A percentile compares a stretch with the other conserved stretches of the same genome.
Evolutionary conservation across 2,329 filamentous ascomycete species (phyloP).

Genomic region (Colletotrichum coccodes): DNA sequence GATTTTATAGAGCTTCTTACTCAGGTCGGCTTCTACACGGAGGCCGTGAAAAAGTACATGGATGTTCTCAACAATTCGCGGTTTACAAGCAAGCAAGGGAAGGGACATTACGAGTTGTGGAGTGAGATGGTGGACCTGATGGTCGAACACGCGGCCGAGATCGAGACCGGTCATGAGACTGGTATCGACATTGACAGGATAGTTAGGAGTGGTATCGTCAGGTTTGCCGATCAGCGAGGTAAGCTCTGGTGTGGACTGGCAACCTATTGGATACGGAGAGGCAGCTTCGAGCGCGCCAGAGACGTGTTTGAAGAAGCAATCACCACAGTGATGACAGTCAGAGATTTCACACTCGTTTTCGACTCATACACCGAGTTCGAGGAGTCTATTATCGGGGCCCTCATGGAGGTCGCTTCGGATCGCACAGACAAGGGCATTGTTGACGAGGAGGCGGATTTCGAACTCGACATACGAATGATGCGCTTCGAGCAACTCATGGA

Average conservation of each 20-base stretch:
- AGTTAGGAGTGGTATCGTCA: constrained; percentile 88
- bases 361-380: constrained; percentile 98
- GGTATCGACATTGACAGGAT: constrained; percentile 93
- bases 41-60: constrained; percentile 92
- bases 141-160: constrained; percentile 87
- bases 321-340: constrained; percentile 97
- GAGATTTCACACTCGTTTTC: constrained; percentile 96
- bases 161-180: constrained; percentile 82
- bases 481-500: constrained; percentile 99
- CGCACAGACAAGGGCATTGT: constrained; percentile 82
- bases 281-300: constrained; percentile 90
- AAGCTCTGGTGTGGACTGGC: constrained; percentile 95
- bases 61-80: constrained; percentile 89
- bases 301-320: constrained; percentile 97
- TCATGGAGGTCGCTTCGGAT: constrained; percentile 87
- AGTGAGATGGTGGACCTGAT: constrained; percentile 96
- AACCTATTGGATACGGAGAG: constrained; percentile 94
- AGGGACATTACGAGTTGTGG: constrained; percentile 97
- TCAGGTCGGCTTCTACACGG: constrained; percentile 85
- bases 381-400: constrained; percentile 89
- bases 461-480: constrained; percentile 96
- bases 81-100: constrained; percentile 92
- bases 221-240: constrained; percentile 93
- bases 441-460: constrained; percentile 89
- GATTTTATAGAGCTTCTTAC: constrained; percentile 93